A percentile compares a stretch with the other conserved stretches of the same genome.
Evolutionary conservation across 2,329 filamentous ascomycete genomes (phyloP).

Genomic region (Cryphonectria japonica): DNA sequence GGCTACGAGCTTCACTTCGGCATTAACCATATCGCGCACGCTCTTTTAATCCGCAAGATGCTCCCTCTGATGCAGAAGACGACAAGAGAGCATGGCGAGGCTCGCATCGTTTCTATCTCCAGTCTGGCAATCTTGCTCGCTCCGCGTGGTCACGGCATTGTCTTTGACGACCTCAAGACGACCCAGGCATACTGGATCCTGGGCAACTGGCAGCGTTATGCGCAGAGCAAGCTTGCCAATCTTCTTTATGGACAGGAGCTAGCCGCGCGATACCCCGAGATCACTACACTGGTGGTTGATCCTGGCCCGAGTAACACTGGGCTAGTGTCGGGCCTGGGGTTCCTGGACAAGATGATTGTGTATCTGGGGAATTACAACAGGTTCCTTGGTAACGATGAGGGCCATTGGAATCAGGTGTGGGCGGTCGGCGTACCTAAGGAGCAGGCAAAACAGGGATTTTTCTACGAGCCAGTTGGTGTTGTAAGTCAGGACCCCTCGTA

Average conservation of each 20-base stretch:
- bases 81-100: slow-evolving; percentile 26
- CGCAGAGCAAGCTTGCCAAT: slow-evolving; percentile 40
- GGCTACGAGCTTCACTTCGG: slow-evolving; percentile 55
- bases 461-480: slow-evolving; percentile 44
- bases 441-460: slow-evolving; percentile 35
- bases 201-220: slow-evolving; percentile 34
- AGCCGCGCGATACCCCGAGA: slow-evolving; percentile 32
- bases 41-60: slow-evolving; percentile 40
- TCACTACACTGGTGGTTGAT: slow-evolving; percentile 36
- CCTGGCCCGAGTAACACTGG: slow-evolving; percentile 35
- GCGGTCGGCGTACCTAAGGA: slow-evolving; percentile 44
- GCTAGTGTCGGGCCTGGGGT: slow-evolving; percentile 15
- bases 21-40: slow-evolving; percentile 54
- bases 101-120: slow-evolving; percentile 19
- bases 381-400: slow-evolving; percentile 25
- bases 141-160: slow-evolving; percentile 8
- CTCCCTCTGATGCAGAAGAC: slow-evolving; percentile 36
- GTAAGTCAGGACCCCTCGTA: slow-evolving; percentile 24
- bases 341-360: slow-evolving; percentile 23
- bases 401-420: slow-evolving; percentile 41
- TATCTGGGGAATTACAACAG: slow-evolving; percentile 20
- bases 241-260: slow-evolving; percentile 37
- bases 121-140: slow-evolving; percentile 17
- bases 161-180: slow-evolving; percentile 37
- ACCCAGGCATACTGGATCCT: slow-evolving; percentile 29